Evolutionary conservation across 805 yeast genomes (phyloP).

Genomic region (Lipomyces japonicus): DNA sequence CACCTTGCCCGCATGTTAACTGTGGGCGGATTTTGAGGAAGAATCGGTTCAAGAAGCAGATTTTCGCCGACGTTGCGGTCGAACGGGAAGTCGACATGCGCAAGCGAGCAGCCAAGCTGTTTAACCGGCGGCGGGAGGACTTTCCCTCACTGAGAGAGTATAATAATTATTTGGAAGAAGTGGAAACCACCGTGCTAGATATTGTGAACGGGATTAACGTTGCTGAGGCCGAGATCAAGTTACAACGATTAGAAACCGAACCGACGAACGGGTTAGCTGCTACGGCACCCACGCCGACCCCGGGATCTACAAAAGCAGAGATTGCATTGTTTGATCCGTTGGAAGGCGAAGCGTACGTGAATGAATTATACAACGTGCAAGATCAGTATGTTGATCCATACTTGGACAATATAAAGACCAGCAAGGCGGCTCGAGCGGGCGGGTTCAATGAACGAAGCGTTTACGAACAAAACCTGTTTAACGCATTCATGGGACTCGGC

Average conservation of each 20-base stretch:
- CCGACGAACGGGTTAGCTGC: constrained; percentile 68
- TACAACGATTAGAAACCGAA: constrained; percentile 60
- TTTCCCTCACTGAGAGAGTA: constrained; percentile 58
- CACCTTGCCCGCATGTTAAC: constrained; percentile 90
- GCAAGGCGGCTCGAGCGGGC: constrained; percentile 71
- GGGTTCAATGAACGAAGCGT: constrained; percentile 75
- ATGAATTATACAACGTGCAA: constrained; percentile 49
- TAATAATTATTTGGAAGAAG: constrained; percentile 75
- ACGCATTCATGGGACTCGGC: constrained; percentile 86
- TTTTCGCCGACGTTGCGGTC: constrained; percentile 83
- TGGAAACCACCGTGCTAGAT: constrained; percentile 77
- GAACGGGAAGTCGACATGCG: constrained; percentile 92
- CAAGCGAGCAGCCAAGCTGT: constrained; percentile 67
- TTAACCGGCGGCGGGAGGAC: constrained; percentile 75
- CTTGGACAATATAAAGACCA: constrained; percentile 49
- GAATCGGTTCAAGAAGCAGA: constrained; percentile 85
- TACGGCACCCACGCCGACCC: constrained; percentile 11
- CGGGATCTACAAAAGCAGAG: constrained; percentile 34
- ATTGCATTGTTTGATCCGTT: constrained; percentile 86
- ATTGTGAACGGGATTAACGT: constrained; percentile 65
- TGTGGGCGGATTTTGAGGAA: constrained; percentile 85
- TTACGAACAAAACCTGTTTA: constrained; percentile 72
- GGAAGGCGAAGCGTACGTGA: constrained; percentile 73
- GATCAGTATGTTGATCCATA: constrained; percentile 58
- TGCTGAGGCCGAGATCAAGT: constrained; percentile 61